A percentile compares a stretch with the other conserved stretches of the same genome.
phyloP scores from a whole-genome alignment of 2,329 filamentous ascomycete genomes.

The Leptographium lundbergii region DNA sequence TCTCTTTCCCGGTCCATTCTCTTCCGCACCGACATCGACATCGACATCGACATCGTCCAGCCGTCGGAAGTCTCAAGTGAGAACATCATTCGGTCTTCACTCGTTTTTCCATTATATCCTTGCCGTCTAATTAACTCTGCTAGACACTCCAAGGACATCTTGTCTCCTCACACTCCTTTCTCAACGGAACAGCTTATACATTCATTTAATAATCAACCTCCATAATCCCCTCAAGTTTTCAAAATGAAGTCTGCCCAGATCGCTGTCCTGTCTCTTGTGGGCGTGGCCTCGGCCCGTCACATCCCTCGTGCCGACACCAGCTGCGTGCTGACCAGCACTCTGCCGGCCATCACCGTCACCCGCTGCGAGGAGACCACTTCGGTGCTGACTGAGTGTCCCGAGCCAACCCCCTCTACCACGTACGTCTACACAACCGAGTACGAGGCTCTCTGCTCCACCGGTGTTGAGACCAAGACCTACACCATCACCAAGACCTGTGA shows the following conservation, averaged over 20 bases:
- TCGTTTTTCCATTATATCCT: not conserved
- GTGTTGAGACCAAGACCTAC: constrained; percentile 9
- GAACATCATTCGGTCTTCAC: not conserved
- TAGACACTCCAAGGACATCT: not conserved
- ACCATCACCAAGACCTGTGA: constrained; percentile 13
- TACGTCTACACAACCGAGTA: constrained; percentile 9
- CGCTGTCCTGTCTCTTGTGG: not conserved
- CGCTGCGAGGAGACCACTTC: not conserved
- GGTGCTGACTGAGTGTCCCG: constrained; percentile 2
- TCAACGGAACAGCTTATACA: not conserved
- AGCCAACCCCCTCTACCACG: not conserved
- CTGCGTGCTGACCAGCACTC: constrained; percentile 7
- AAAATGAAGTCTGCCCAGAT: not conserved
- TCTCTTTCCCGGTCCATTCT: not conserved
- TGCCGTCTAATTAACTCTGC: not conserved
- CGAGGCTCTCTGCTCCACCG: constrained; percentile 7
- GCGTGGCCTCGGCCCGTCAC: not conserved
- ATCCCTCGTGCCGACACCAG: not conserved
- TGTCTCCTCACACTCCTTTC: not conserved
- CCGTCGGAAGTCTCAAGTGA: not conserved
- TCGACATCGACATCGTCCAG: not conserved
- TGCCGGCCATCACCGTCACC: constrained; percentile 9
- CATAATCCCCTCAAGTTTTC: not conserved
- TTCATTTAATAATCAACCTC: not conserved
- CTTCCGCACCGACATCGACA: not conserved